These are phyloP conservation scores for Striga asiatica DNA, from an alignment of 257 asterid species.

Conservation along the genomic window DNA sequence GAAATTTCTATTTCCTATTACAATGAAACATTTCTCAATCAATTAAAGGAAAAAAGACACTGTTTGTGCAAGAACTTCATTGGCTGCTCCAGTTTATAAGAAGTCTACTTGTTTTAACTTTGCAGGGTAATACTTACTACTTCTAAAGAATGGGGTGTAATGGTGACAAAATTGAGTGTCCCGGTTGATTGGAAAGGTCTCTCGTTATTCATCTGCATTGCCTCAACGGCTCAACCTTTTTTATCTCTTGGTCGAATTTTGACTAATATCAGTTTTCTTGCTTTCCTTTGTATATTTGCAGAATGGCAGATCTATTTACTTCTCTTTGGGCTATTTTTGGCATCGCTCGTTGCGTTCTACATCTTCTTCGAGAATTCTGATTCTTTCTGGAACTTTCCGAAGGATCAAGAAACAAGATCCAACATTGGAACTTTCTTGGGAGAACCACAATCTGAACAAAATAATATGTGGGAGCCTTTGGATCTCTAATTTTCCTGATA, in stretches of 20 bases:
- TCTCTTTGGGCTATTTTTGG: conserved; percentile 75
- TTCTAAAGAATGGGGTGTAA: conserved; percentile 77
- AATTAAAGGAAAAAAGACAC: too few relatives aligned
- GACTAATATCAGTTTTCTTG: neutral
- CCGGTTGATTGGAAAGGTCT: conserved; percentile 98
- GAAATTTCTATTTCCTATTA: neutral
- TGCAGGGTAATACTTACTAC: conserved; percentile 79
- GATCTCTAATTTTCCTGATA: conserved; percentile 26
- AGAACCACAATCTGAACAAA: conserved; percentile 32
- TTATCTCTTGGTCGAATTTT: neutral
- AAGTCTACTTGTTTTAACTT: neutral
- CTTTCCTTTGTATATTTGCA: conserved; percentile 26
- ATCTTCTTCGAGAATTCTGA: conserved; percentile 79
- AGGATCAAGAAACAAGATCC: conserved; percentile 31
- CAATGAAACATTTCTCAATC: too few relatives aligned
- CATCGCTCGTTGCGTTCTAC: conserved; percentile 64
- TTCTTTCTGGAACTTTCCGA: conserved; percentile 86
- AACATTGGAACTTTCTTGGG: conserved; percentile 35
- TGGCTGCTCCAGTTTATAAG: too few relatives aligned
- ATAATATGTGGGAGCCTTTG: conserved; percentile 37
- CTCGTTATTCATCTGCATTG: too few relatives aligned
- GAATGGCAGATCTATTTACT: conserved; percentile 90
- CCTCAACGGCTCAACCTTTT: too few relatives aligned
- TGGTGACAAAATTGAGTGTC: conserved; percentile 70
- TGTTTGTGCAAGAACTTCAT: too few relatives aligned